phyloP scores from a whole-genome alignment of 208 protist species.

The Baffinella frigidus region DNA sequence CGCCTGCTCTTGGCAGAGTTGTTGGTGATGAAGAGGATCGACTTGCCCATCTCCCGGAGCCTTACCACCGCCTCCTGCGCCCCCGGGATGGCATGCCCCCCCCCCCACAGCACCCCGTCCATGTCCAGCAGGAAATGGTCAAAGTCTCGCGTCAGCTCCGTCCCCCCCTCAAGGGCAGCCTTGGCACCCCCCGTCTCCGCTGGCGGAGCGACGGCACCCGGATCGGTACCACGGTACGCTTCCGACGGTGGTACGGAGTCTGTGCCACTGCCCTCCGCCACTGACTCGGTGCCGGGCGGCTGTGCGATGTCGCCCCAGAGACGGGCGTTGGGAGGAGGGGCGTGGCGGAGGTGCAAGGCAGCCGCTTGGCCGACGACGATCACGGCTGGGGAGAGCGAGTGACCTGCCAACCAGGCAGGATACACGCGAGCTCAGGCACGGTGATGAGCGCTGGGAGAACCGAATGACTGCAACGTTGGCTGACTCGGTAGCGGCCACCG shows the following conservation, averaged over 20 bases:
- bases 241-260: no score
- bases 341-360: not conserved
- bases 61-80: not conserved
- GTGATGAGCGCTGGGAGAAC: no score
- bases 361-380: not conserved
- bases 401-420: not conserved
- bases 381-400: not conserved
- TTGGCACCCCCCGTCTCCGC: not conserved
- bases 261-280: no score
- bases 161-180: not conserved
- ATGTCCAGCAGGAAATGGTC: conserved; percentile 29
- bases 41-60: not conserved
- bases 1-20: not conserved
- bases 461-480: no score
- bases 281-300: no score
- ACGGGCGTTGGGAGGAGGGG: not conserved
- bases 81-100: not conserved
- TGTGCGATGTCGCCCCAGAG: no score
- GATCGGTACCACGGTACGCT: no score
- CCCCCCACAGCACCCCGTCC: conserved; percentile 21
- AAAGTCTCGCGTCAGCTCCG: not conserved
- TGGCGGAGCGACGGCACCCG: not conserved
- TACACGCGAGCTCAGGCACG: not conserved
- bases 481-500: no score
- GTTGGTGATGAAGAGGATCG: conserved; percentile 21